phyloP scores from a whole-genome alignment of 257 asterid species.

The Solanum pinnatisectum region DNA sequence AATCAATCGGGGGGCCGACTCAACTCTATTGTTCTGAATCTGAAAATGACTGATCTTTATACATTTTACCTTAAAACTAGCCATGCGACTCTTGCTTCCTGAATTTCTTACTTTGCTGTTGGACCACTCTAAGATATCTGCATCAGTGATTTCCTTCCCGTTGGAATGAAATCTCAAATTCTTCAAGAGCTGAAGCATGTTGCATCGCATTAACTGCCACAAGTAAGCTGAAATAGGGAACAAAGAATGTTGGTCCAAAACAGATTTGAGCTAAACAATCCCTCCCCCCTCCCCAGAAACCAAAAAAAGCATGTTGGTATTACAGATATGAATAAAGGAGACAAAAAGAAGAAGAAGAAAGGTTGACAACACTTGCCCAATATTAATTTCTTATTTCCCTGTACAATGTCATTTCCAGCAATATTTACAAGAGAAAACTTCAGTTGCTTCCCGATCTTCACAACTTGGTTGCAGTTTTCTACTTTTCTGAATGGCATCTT shows the following conservation, averaged over 20 bases:
- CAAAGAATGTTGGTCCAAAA: neutral
- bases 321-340: neutral
- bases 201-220: slow-evolving; percentile 91
- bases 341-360: neutral
- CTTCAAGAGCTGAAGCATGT: slow-evolving; percentile 89
- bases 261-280: neutral
- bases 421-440: slow-evolving; percentile 91
- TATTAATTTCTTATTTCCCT: slow-evolving; percentile 90
- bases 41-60: neutral
- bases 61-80: slow-evolving; percentile 54
- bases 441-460: slow-evolving; percentile 87
- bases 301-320: neutral
- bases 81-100: slow-evolving; percentile 62
- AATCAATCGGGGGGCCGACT: neutral
- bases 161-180: slow-evolving; percentile 79
- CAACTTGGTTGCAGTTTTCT: slow-evolving; percentile 95
- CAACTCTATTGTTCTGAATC: neutral
- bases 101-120: slow-evolving; percentile 65
- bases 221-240: slow-evolving; percentile 59
- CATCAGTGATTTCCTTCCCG: slow-evolving; percentile 82
- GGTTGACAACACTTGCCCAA: slow-evolving; percentile 30
- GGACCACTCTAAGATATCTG: slow-evolving; percentile 87
- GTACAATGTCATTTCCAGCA: slow-evolving; percentile 94
- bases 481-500: slow-evolving; percentile 94
- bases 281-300: neutral